A percentile compares a stretch with the other conserved stretches of the same genome.
Conservation (phyloP, 495 filamentous ascomycete genomes). For the Gamarada debralockiae region DNA sequence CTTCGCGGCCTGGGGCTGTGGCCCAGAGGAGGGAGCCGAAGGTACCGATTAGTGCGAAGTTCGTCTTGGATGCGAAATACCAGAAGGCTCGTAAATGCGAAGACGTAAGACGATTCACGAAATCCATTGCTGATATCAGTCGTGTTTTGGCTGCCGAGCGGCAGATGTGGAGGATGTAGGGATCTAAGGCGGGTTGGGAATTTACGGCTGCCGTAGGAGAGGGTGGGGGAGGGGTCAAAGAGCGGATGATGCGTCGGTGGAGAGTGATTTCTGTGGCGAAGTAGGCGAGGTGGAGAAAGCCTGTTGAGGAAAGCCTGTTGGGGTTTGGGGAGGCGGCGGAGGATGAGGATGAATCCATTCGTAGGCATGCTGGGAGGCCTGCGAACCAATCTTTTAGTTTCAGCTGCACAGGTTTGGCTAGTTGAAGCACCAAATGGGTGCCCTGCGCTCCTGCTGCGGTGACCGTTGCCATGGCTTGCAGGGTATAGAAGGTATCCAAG, state of each 20-base stretch:
- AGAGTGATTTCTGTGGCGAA: slow-evolving; percentile 84
- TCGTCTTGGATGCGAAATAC: slow-evolving; percentile 78
- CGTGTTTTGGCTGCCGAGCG: slow-evolving; percentile 84
- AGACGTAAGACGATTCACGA: slow-evolving; percentile 69
- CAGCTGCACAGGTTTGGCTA: slow-evolving; percentile 79
- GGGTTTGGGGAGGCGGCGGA: slow-evolving; percentile 27
- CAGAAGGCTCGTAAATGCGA: slow-evolving; percentile 72
- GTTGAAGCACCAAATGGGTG: slow-evolving; percentile 61
- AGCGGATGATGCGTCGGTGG: slow-evolving; percentile 76
- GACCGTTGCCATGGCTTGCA: slow-evolving; percentile 53
- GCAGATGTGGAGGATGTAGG: slow-evolving; percentile 88
- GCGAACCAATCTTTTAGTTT: slow-evolving; percentile 80
- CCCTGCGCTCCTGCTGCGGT: slow-evolving; percentile 45
- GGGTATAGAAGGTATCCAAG: slow-evolving; percentile 75
- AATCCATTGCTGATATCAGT: slow-evolving; percentile 73
- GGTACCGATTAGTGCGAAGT: slow-evolving; percentile 78
- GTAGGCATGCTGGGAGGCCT: slow-evolving; percentile 57
- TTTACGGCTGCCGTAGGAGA: slow-evolving; percentile 9
- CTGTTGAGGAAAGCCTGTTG: slow-evolving; percentile 52
- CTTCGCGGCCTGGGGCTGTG: slow-evolving; percentile 79
- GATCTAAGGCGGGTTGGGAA: slow-evolving; percentile 39
- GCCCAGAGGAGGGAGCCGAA: slow-evolving; percentile 82
- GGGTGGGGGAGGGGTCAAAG: slow-evolving; percentile 44
- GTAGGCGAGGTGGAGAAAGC: slow-evolving; percentile 79
- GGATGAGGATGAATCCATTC: slow-evolving; percentile 55